Evolutionary conservation across 176 grass and related monocot genomes (phyloP), one percentile per base, ranked within the genome.

Genomic region (Thalia dealbata): DNA sequence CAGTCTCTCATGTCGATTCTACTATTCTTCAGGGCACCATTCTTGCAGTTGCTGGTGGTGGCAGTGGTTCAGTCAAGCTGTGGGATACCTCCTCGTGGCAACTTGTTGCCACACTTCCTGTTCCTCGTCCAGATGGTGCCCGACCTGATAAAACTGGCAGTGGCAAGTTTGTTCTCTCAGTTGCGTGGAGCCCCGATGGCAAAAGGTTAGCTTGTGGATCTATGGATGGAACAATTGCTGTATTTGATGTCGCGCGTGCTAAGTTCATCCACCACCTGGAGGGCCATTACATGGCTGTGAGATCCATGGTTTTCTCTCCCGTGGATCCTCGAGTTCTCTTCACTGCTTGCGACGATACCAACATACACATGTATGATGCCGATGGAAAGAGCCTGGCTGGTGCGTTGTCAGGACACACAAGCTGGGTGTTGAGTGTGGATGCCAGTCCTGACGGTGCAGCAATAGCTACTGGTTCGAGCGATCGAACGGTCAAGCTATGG

Each of bases 181-280:
- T 97, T 0, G 87, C 95, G 7, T 97, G 95, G 95, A 97, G 90
- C 64, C 85, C 87, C 24, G 95, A 93, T 35, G 90, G 95, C 16
- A 85, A 82, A 70, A 87, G 82, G 5, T 78, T 97, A 61, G 95
- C 90, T 30, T 97, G 90, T 41, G 85, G 89, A 54, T 93, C 85
- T 44, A 90, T 89, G 71, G 95, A 97, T 21, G 95, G 93, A 42
- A 92, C 85, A 16, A 76, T 97, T 3, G 89, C 85, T 0, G 79
- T 97, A 58, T 92, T 90, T 1, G 93, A 88, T 19, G 75, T 81
- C 1, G 70, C 73, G 0, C 93, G 93, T 24, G 82, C 84, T 71
- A 97, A 97, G 79, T 88, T 97, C 61, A 85, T 97, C 3, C 89
- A 97, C 81, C 87, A 97, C 44, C 89, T 97, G 1, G 85, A 91